phyloP scores from a whole-genome alignment of 2,329 filamentous ascomycete genomes.

The Ceratocystis albifundus region DNA sequence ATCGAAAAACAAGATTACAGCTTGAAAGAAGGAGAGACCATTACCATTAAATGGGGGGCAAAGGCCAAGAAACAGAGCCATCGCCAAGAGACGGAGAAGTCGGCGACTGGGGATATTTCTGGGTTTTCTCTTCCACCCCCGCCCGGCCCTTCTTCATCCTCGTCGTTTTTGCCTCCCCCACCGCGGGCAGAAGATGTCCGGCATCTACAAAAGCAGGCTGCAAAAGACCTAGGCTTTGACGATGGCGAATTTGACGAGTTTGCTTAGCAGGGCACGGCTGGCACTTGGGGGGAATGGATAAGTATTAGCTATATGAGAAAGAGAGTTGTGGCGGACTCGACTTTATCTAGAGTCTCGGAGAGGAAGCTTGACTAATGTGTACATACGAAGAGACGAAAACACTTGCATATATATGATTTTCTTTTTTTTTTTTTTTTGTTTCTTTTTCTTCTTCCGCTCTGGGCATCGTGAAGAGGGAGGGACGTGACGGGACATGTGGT shows the following conservation, averaged over 20 bases:
- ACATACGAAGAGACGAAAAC: no score
- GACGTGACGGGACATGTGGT: no score
- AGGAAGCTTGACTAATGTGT: no score
- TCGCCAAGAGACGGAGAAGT: constrained; percentile 22
- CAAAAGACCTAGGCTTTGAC: constrained; percentile 65
- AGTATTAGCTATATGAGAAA: no score
- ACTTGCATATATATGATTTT: no score
- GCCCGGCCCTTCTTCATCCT: constrained; percentile 42
- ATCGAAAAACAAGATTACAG: constrained; percentile 62
- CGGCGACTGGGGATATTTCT: constrained; percentile 28
- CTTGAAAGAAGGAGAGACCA: constrained; percentile 80
- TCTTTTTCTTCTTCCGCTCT: no score
- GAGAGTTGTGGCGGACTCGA: not conserved
- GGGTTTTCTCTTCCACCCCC: constrained; percentile 43
- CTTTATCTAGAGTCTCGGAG: not conserved
- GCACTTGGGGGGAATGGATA: no score
- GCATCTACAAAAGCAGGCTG: constrained; percentile 46
- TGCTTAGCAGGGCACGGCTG: constrained; percentile 32
- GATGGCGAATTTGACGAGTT: constrained; percentile 86
- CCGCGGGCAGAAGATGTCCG: constrained; percentile 52
- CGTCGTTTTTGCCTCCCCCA: constrained; percentile 51
- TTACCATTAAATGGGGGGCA: constrained; percentile 48
- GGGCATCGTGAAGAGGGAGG: no score
- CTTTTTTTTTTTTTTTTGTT: no score
- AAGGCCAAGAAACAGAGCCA: constrained; percentile 34